Base-by-base conservation (phyloP, 1,139 yeast species). In the Geotrichum phurueaensis region DNA sequence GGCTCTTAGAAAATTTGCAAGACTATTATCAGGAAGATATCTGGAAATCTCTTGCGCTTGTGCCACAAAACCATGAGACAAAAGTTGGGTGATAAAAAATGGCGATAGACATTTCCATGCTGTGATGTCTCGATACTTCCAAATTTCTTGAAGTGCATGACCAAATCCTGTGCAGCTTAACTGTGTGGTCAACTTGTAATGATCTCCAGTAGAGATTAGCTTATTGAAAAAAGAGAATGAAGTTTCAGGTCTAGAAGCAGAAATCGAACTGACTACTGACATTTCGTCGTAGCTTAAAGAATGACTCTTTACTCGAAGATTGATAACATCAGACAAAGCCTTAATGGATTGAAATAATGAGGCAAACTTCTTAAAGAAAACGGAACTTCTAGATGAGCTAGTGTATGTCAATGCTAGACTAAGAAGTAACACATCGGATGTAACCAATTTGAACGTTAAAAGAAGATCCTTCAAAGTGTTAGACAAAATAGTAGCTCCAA, bases 1-100 rank as follows among this genome's bases (percentile, higher is more conserved):
- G 1, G 70, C 73, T 51, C 62, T 62, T 29, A 70, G 60, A 60
- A 70, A 69, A 2, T 66, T 60, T 1, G 69, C 57, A 7, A 68
- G 60, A 43, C 60, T 57, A 51, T 66, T 69, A 6, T 56, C 57
- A 6, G 63, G 62, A 12, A 68, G 57, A 58, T 66, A 70, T 12
- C 56, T 63, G 50, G 54, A 29, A 29, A 60, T 31, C 50, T 57
- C 60, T 25, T 53, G 58, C 13, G 62, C 61, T 49, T 58, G 58
- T n/a, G 33, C 20, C 4, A 56, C 36, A 48, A 56, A 25, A 2
- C 22, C 23, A 7, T 49, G 13, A 13, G 53, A 49, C 22, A 62
- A 29, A 31, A 58, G 54, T 29, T 58, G 55, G 20, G 54, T 50
- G 33, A 57, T 48, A 27, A 58, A 39, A 39, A 39, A 5, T n/a